phyloP scores from a whole-genome alignment of 2,329 filamentous ascomycete genomes.

The Lizonia empirigonia region DNA sequence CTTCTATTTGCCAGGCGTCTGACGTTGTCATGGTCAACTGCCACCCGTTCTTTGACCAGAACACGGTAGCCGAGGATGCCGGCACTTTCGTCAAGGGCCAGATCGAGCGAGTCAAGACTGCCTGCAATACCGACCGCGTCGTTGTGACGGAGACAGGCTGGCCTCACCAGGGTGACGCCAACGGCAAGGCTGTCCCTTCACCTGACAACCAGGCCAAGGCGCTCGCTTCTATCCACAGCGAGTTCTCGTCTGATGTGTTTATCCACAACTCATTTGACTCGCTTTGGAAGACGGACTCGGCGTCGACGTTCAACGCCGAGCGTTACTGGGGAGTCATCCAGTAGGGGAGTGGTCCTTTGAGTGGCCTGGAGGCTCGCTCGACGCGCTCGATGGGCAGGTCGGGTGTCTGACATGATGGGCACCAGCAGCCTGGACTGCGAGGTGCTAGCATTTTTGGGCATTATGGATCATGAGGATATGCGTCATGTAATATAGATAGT shows the following conservation, averaged over 20 bases:
- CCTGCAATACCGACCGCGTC: slow-evolving; percentile 63
- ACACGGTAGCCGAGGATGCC: slow-evolving; percentile 63
- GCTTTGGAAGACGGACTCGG: slow-evolving; percentile 72
- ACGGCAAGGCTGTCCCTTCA: slow-evolving; percentile 72
- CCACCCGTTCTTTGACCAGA: slow-evolving; percentile 81
- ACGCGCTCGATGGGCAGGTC: slow-evolving; percentile 12
- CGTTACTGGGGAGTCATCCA: slow-evolving; percentile 69
- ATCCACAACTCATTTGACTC: slow-evolving; percentile 83
- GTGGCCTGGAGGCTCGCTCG: too few species aligned
- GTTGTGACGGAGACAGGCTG: slow-evolving; percentile 85
- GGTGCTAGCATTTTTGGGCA: slow-evolving; percentile 32
- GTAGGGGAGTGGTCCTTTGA: too few species aligned
- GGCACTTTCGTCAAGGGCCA: slow-evolving; percentile 70
- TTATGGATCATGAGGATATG: slow-evolving; percentile 32
- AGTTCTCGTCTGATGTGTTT: slow-evolving; percentile 66
- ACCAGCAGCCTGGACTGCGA: slow-evolving; percentile 23
- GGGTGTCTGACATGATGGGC: slow-evolving; percentile 19
- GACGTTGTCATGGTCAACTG: slow-evolving; percentile 83
- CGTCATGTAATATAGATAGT: slow-evolving; percentile 41
- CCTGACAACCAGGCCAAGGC: slow-evolving; percentile 69
- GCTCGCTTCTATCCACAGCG: slow-evolving; percentile 65
- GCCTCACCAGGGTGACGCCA: slow-evolving; percentile 71
- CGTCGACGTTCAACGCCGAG: slow-evolving; percentile 71
- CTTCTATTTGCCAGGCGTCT: slow-evolving; percentile 71
- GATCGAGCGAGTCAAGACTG: slow-evolving; percentile 54